phyloP scores from a whole-genome alignment of 2,329 filamentous ascomycete species.

The Cryoendolithus antarcticus region DNA sequence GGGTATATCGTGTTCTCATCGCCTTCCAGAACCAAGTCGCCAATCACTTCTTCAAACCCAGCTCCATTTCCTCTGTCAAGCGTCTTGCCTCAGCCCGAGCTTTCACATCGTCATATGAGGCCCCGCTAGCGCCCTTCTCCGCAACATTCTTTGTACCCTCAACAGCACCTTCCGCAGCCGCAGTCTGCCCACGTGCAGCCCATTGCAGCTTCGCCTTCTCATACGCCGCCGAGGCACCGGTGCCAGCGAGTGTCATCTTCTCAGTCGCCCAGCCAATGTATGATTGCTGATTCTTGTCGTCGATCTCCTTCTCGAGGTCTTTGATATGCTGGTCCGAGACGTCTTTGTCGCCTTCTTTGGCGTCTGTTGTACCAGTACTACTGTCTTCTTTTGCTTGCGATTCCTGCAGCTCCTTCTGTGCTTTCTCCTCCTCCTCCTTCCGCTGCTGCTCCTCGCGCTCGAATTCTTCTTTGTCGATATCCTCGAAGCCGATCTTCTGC shows the following conservation, averaged over 20 bases:
- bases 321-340: slow-evolving; percentile 22
- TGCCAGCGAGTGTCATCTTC: slow-evolving; percentile 25
- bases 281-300: slow-evolving; percentile 33
- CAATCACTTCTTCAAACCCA: no score
- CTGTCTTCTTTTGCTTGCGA: slow-evolving; percentile 15
- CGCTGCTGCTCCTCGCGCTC: slow-evolving; percentile 32
- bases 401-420: slow-evolving; percentile 23
- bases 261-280: slow-evolving; percentile 31
- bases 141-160: no score
- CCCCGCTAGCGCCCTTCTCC: no score
- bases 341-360: slow-evolving; percentile 17
- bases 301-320: slow-evolving; percentile 28
- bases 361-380: slow-evolving; percentile 1
- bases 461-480: slow-evolving; percentile 36
- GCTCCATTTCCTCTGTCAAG: no score
- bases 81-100: no score
- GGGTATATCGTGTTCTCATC: no score
- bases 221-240: slow-evolving; percentile 12
- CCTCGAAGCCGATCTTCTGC: slow-evolving; percentile 40
- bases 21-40: no score
- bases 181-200: neutral
- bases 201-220: slow-evolving; percentile 8
- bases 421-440: slow-evolving; percentile 26
- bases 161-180: no score
- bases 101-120: no score